Evolutionary conservation across 768 basidiomycete species (phyloP), one percentile per base, ranked within the genome.

Genomic region (Suillus sp.): DNA sequence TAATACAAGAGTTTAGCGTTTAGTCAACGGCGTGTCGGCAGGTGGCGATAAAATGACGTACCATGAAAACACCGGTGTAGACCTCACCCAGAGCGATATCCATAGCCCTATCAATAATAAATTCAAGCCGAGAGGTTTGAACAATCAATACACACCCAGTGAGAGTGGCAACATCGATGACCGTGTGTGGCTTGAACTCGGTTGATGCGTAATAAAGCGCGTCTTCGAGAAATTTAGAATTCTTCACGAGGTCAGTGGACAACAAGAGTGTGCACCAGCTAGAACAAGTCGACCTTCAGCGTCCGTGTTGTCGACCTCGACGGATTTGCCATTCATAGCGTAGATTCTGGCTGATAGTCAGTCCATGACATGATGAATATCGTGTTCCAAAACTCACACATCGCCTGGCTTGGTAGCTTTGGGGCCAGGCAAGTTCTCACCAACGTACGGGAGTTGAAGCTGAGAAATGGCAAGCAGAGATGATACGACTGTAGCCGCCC

Each of bases 271-370:
- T 80, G 50, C 61, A 88, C 87, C 88, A 55, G 92, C 83, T 55
- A 94, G 84, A 35, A 93, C 79, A 47, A 94, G 78, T 14, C 92
- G 86, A 13, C 91, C 92, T 69, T 92, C 92, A 7, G 91, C 91
- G 71, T 93, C 93, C 0, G 93, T 95, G 72, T 93, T 93, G 75
- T 94, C 92, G 34, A 95, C 83, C 71, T 95, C 92, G 20, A 95
- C 83, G 0, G 89, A 86, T 75, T 93, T 94, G 42, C 93, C 92
- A 67, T 93, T 93, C 90, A 93, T 93, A 5, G 92, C 51, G 20
- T 53, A 53, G 67, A 94, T 69, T 50, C 91, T 93, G 65, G 2
- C 20, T 10, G 37, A 61, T 55, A 60, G 32, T 11, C 4, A 16
- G 22, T 18, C 10, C 16, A 56, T 9, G 8, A 65, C 32, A 48